These are phyloP conservation scores for Purpureocillium lavendulum DNA, from an alignment of 2,329 filamentous ascomycete genomes.

Conservation along the genomic window DNA sequence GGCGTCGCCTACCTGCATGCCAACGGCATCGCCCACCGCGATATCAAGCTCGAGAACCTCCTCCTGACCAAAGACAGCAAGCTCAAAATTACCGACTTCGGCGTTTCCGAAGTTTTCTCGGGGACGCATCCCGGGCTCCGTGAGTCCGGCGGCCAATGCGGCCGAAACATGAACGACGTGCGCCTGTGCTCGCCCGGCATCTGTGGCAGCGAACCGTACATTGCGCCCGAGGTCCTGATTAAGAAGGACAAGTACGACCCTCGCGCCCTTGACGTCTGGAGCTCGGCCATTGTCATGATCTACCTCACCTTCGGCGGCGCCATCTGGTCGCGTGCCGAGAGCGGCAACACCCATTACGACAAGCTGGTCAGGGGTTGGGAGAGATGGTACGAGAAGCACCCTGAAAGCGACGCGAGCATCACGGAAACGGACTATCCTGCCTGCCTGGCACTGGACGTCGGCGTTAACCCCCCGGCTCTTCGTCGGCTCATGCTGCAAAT, in stretches of 20 bases:
- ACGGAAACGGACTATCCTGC: constrained; percentile 58
- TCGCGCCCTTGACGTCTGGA: constrained; percentile 77
- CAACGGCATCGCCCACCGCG: constrained; percentile 81
- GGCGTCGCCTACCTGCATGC: constrained; percentile 75
- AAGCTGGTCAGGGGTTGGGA: constrained; percentile 60
- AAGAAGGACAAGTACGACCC: constrained; percentile 63
- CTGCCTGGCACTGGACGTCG: constrained; percentile 55
- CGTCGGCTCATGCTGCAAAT: constrained; percentile 69
- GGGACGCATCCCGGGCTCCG: constrained; percentile 74
- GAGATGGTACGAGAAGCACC: constrained; percentile 52
- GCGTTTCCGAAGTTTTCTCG: constrained; percentile 77
- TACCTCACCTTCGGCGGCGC: constrained; percentile 64
- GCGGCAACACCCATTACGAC: constrained; percentile 50
- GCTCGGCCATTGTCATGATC: constrained; percentile 74
- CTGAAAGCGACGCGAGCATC: constrained; percentile 25
- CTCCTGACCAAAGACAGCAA: constrained; percentile 71
- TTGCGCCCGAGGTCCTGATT: constrained; percentile 73
- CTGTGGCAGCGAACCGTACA: constrained; percentile 79
- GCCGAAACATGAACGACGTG: constrained; percentile 61
- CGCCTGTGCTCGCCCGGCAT: constrained; percentile 70
- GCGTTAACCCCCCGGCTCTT: constrained; percentile 57
- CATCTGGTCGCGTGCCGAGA: constrained; percentile 65
- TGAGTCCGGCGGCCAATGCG: constrained; percentile 64
- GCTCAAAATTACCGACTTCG: constrained; percentile 88
- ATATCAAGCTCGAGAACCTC: constrained; percentile 85